These are phyloP conservation scores for Trichoderma reesei DNA, from an alignment of 495 filamentous ascomycete genomes.

Conservation along the genomic window DNA sequence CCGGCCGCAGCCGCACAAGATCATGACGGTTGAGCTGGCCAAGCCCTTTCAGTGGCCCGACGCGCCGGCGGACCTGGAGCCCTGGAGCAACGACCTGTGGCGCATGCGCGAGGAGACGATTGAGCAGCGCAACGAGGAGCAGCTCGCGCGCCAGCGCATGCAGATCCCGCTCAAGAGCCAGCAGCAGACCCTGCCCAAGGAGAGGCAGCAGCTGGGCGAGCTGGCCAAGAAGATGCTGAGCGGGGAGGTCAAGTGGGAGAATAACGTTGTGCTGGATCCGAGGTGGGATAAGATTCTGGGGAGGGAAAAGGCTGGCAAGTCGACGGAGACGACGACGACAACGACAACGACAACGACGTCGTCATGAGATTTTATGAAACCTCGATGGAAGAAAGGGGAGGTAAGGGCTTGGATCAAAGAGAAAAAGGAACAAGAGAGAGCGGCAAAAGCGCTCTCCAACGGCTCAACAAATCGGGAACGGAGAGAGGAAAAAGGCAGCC, in stretches of 20 bases:
- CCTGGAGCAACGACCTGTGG: slow-evolving; percentile 24
- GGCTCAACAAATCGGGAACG: background rate
- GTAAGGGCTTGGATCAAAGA: background rate
- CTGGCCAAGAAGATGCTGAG: slow-evolving; percentile 50
- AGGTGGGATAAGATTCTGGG: slow-evolving; percentile 31
- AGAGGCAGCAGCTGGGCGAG: slow-evolving; percentile 32
- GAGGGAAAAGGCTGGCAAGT: slow-evolving; percentile 10
- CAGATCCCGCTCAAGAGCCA: slow-evolving; percentile 21
- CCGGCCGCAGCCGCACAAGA: slow-evolving; percentile 64
- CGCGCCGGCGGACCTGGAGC: slow-evolving; percentile 43
- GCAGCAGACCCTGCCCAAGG: slow-evolving; percentile 20
- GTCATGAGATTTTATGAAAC: too few relatives aligned
- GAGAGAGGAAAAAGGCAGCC: background rate
- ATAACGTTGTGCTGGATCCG: slow-evolving; percentile 21
- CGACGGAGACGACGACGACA: background rate
- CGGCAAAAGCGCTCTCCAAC: background rate
- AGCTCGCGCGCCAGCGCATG: slow-evolving; percentile 24
- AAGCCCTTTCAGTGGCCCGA: slow-evolving; percentile 79
- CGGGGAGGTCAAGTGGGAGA: slow-evolving; percentile 28
- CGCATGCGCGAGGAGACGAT: slow-evolving; percentile 19
- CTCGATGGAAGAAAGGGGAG: too few relatives aligned
- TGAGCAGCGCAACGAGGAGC: slow-evolving; percentile 35
- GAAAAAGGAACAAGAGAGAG: background rate
- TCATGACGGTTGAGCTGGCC: slow-evolving; percentile 80
- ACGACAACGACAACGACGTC: too few relatives aligned